Evolutionary conservation across 176 grass and related monocot species (phyloP), one percentile per base, ranked within the genome.

Genomic region (Leersia perrieri): DNA sequence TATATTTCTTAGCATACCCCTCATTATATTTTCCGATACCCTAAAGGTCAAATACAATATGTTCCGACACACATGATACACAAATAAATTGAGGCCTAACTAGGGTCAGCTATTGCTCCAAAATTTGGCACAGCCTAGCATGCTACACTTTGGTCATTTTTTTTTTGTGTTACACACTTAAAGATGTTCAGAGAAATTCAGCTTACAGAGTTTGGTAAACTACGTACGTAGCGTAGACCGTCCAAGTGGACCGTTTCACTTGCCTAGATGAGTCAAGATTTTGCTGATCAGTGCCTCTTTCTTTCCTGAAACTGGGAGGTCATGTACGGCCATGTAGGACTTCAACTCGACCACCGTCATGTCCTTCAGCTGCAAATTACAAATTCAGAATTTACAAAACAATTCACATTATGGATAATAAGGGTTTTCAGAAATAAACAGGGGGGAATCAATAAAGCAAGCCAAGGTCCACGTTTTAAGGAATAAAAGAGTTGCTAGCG

Each of bases 261-360:
- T 98, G 26, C 96, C 96, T 65, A 93, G 63, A 68, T 93, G 96
- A 82, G 88, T 91, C 83, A 98, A 77, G 75, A 98, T 98, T 82
- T 90, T 92, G 63, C 72, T 88, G 27, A 93, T 76, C 55, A 98
- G 78, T 73, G 70, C 88, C 25, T 98, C 92, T 87, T 98, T 98
- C 71, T 98, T 98, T 20, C 92, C 92, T 68, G 87, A 82, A 72
- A 98, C 65, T 11, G 92, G 82, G 44, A 98, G 88, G 26, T 58
- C 81, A 78, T 95, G 88, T 10, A 87, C 84, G 2, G 81, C 82
- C 42, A 98, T 81, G 88, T 98, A 98, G 9, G 79, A 88, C 86
- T 93, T 98, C 63, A 98, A 79, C 11, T 98, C 92, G 2, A 82
- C 65, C 9, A 88, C 87, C 1, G 87, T 93, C 63, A 93, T 77